Evolutionary conservation across 2,329 filamentous ascomycete genomes (phyloP), one percentile per base, ranked within the genome.

Genomic region (Myriosclerotinia scirpicola): DNA sequence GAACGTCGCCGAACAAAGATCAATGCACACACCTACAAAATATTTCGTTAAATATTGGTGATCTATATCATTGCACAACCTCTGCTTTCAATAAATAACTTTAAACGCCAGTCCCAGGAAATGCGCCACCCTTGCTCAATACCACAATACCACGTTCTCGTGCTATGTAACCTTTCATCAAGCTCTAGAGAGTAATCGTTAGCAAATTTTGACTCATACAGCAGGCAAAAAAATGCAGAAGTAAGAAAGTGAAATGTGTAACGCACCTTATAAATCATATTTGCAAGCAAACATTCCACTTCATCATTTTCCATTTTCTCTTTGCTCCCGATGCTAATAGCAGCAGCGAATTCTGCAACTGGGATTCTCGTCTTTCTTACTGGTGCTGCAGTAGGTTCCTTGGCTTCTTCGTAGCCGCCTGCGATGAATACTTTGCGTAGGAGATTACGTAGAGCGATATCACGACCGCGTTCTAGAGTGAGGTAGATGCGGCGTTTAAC

Each of bases 151-250:
- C 90, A 72, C 91, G 87, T 72, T 97, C 93, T 65, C 94, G 90
- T 42, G 94, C 90, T 72, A 99, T 99, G 79, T 99, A 99, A 52
- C 96, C 95, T 80, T 98, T 99, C 91, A 99, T 97, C 60, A 77
- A 71, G 66, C 73, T 76, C 76, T 77, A 60, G 15, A 52, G 22
- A 40, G 22, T 54, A 20, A 66, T 9, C 22, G 8, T 66, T 55
- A 67, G 54, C 50, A n/a, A 48, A 1, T 34, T 38, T 52, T 62
- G 44, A 48, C n/a, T 58, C 38, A 14, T 17, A 9, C 11, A 44
- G 20, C 44, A 26, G 44, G 52, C 36, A 60, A 67, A 52, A 52
- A 54, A 17, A 42, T 3, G 2, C 7, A 40, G 38, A 42, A 30
- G 15, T 40, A 30, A 38, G 36, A 7, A 48, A 58, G 55, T 54